phyloP scores from a whole-genome alignment of 2,329 filamentous ascomycete genomes.

The Helotiales sp. region DNA sequence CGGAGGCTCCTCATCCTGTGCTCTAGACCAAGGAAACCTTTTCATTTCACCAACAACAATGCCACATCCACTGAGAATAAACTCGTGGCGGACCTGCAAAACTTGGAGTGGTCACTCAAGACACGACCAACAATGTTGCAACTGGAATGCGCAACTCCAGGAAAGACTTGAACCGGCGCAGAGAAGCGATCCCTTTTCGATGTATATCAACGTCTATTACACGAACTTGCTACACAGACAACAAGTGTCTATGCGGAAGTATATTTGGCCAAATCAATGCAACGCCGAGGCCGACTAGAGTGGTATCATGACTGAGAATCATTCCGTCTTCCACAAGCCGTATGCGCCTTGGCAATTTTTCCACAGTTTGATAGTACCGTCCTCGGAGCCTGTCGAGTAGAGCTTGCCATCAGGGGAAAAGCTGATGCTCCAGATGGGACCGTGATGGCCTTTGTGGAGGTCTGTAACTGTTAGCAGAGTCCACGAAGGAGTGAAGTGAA shows the following conservation, averaged over 20 bases:
- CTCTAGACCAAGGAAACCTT: too few species aligned
- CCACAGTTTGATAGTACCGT: conserved; percentile 95
- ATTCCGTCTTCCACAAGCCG: conserved; percentile 54
- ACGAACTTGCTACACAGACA: not conserved
- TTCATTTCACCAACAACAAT: too few species aligned
- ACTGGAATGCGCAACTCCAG: not conserved
- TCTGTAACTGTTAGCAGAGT: conserved; percentile 50
- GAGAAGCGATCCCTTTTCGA: conserved; percentile 4
- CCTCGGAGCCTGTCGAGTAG: conserved; percentile 94
- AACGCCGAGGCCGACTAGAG: not conserved
- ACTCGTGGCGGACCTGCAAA: too few species aligned
- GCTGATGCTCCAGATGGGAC: conserved; percentile 92
- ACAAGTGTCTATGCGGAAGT: not conserved
- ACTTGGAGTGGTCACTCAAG: too few species aligned
- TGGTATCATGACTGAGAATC: conserved; percentile 4
- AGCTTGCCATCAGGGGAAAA: conserved; percentile 96
- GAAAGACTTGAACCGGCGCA: not conserved
- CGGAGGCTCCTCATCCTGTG: too few species aligned
- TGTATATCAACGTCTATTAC: conserved; percentile 14
- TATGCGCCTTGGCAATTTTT: conserved; percentile 68
- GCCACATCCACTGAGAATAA: too few species aligned
- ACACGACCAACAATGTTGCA: too few species aligned
- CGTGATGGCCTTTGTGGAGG: conserved; percentile 94
- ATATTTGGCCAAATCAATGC: not conserved
- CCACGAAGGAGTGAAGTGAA: conserved; percentile 14